These are phyloP conservation scores for Rhodamnia rubescens DNA, from an alignment of 345 rosid species.

Conservation along the genomic window DNA sequence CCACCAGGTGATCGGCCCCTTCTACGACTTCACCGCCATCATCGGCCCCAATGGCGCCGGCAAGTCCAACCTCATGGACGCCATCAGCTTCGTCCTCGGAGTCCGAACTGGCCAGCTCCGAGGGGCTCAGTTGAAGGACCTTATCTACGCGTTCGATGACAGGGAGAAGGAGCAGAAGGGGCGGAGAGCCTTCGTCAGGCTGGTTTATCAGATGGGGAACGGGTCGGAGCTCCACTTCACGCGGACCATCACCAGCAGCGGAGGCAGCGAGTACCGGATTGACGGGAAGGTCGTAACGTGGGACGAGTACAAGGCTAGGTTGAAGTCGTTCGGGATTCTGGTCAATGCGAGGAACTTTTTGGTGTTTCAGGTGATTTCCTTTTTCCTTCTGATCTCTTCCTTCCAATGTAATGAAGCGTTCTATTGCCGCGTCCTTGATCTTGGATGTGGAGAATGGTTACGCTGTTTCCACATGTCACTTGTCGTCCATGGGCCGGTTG, in stretches of 20 bases:
- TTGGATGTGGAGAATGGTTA: neutral
- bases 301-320: slow-evolving; percentile 76
- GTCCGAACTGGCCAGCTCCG: slow-evolving; percentile 96
- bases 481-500: neutral
- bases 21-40: slow-evolving; percentile 93
- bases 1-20: slow-evolving; percentile 71
- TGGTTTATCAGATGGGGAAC: slow-evolving; percentile 58
- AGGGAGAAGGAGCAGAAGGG: slow-evolving; percentile 86
- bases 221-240: slow-evolving; percentile 77
- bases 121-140: slow-evolving; percentile 91
- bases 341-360: slow-evolving; percentile 96
- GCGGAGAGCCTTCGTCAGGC: slow-evolving; percentile 71
- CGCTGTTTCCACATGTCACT: neutral
- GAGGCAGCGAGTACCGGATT: slow-evolving; percentile 83
- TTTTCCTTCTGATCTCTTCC: neutral
- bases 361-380: slow-evolving; percentile 72
- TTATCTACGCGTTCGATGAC: slow-evolving; percentile 88
- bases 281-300: slow-evolving; percentile 66
- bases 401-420: neutral
- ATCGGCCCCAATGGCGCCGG: slow-evolving; percentile 99
- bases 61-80: slow-evolving; percentile 97
- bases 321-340: slow-evolving; percentile 77
- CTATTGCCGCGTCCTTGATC: neutral
- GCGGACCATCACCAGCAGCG: slow-evolving; percentile 57
- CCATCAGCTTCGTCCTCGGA: slow-evolving; percentile 95